Evolutionary conservation across 2,329 filamentous ascomycete genomes (phyloP), one percentile per base, ranked within the genome.

Genomic region (Aspergillus versicolor): DNA sequence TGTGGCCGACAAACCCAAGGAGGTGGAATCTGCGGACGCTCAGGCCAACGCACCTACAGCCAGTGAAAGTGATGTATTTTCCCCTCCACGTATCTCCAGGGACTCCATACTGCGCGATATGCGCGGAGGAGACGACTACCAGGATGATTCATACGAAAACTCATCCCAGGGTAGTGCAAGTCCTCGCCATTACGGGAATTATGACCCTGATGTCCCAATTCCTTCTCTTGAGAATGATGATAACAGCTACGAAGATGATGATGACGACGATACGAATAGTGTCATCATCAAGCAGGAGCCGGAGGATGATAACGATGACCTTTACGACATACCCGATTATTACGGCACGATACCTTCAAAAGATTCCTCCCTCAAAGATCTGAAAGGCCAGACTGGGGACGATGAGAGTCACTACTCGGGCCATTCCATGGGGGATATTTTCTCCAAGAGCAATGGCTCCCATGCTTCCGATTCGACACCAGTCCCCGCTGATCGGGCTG

Each of bases 41-140:
- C 57, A 70, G 79, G 63, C 78, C 82, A 38, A n/a, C 34, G 57
- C 72, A 74, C 12, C 47, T 8, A 27, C 19, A 6, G 44, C 32
- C 42, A 84, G 87, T 19, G 83, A 87, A 54, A 81, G 81, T 72
- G 88, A 64, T 82, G 83, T 52, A 76, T 81, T 56, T 80, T 83
- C 66, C 13, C 90, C 87, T 17, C 82, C 89, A 11, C 88, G 88
- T 54, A 96, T 97, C 69, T 97, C 93, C 8, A 86, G 93, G 38
- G 94, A 97, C 71, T 96, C 92, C 0, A 97, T 97, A 65, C 80
- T 97, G 66, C 88, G 90, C 52, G 91, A 93, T 61, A 88, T 97
- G 54, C 91, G 94, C 70, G 74, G 71, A 37, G 65, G 89, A 88
- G 75, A 90, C 73, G 71, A 78, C 56, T 76, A 79, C 65, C 85